Evolutionary conservation across 2,329 filamentous ascomycete genomes (phyloP).

Genomic region (Paraphoma sp.): DNA sequence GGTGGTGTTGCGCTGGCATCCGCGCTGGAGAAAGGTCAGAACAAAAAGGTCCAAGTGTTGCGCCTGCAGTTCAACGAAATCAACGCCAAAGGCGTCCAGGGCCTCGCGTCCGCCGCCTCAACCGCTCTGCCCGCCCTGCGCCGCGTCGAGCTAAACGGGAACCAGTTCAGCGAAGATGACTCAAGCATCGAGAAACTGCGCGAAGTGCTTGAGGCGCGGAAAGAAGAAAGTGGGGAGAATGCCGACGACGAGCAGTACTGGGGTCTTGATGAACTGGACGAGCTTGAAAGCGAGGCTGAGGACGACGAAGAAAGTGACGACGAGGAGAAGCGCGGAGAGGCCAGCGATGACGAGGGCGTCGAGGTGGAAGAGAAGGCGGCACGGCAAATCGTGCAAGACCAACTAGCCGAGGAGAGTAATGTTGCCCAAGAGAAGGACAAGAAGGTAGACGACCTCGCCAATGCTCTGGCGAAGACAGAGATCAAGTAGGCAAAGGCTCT

Average conservation of each 20-base stretch:
- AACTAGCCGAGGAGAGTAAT: constrained; percentile 76
- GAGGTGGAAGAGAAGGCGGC: constrained; percentile 49
- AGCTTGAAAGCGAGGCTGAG: constrained; percentile 85
- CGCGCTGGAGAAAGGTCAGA: constrained; percentile 76
- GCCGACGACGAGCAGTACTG: constrained; percentile 63
- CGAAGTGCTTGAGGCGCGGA: constrained; percentile 73
- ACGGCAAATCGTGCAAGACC: constrained; percentile 70
- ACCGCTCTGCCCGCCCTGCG: constrained; percentile 76
- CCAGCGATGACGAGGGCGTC: constrained; percentile 70
- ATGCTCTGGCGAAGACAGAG: constrained; percentile 74
- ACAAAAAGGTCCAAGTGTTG: constrained; percentile 79
- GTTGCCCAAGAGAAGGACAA: constrained; percentile 74
- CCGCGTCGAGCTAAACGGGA: constrained; percentile 93
- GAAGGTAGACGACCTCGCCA: constrained; percentile 81
- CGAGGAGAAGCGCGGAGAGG: constrained; percentile 64
- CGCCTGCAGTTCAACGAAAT: constrained; percentile 96
- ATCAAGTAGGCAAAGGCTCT: constrained; percentile 32
- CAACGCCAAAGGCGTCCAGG: constrained; percentile 74
- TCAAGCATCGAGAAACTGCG: constrained; percentile 71
- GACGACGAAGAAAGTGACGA: constrained; percentile 76
- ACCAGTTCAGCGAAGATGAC: constrained; percentile 91
- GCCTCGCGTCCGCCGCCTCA: constrained; percentile 69
- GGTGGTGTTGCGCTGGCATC: constrained; percentile 77
- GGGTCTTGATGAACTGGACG: constrained; percentile 68
- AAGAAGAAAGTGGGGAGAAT: constrained; percentile 62